These are phyloP conservation scores for Phlegmacium glaucopus DNA, from an alignment of 768 basidiomycete genomes.

Conservation along the genomic window DNA sequence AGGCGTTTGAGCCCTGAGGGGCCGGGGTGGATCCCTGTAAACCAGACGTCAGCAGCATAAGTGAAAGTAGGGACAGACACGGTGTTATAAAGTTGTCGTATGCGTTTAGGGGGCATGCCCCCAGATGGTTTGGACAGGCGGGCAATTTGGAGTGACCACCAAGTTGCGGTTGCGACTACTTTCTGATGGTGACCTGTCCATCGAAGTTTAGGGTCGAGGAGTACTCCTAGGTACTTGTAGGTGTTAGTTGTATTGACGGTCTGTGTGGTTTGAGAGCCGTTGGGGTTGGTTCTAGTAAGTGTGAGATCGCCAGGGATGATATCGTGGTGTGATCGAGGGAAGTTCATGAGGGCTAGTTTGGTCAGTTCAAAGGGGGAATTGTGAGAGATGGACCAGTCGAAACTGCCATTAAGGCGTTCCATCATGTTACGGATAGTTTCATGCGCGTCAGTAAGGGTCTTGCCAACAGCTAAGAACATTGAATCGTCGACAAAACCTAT, in stretches of 20 bases:
- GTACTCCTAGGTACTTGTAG: conserved; percentile 5
- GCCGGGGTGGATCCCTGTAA: neutral
- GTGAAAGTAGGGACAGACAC: conserved; percentile 9
- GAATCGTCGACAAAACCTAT: conserved; percentile 28
- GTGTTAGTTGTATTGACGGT: conserved; percentile 8
- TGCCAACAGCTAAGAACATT: conserved; percentile 17
- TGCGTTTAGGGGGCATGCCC: conserved; percentile 5
- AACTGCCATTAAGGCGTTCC: conserved; percentile 13
- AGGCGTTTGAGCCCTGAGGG: neutral
- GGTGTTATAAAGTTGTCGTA: conserved; percentile 9
- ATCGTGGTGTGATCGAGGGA: conserved; percentile 3
- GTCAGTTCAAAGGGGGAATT: conserved; percentile 28
- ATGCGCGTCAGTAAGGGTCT: conserved; percentile 16
- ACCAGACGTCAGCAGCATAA: conserved; percentile 6
- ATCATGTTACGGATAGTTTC: conserved; percentile 23
- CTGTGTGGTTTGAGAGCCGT: conserved; percentile 1
- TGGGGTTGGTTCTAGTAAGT: conserved; percentile 9
- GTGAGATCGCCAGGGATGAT: conserved; percentile 11
- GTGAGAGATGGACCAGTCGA: conserved; percentile 23
- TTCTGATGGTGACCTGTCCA: conserved; percentile 1
- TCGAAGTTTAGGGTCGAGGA: neutral
- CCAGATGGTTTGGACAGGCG: conserved; percentile 6
- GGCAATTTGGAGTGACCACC: conserved; percentile 7
- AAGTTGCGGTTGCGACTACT: conserved; percentile 4
- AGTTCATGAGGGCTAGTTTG: conserved; percentile 13